Evolutionary conservation across 345 rosid genomes (phyloP).

Genomic region (Raphanus raphanistrum): DNA sequence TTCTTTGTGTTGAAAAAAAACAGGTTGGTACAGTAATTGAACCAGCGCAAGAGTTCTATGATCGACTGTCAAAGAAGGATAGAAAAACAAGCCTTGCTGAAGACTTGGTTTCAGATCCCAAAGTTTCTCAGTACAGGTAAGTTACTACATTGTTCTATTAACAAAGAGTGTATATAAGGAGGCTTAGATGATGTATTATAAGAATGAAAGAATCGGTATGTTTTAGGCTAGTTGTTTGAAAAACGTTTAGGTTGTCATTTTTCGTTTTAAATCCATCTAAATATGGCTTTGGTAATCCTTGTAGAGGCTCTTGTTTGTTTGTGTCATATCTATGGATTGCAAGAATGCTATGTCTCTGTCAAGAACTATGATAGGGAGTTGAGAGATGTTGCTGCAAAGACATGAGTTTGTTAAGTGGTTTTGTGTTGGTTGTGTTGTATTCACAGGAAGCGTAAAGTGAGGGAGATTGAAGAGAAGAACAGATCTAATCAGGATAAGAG

Average conservation of each 20-base stretch:
- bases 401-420: background rate
- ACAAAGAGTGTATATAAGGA: background rate
- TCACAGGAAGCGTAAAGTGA: constrained; percentile 79
- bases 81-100: constrained; percentile 81
- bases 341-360: background rate
- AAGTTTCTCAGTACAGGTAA: constrained; percentile 63
- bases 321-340: background rate
- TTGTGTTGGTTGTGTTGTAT: constrained; percentile 2
- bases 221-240: background rate
- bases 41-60: constrained; percentile 60
- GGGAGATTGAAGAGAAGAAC: constrained; percentile 72
- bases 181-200: background rate
- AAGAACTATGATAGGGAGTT: no score
- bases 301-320: no score
- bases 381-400: background rate
- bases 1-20: constrained; percentile 5
- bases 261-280: background rate
- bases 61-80: constrained; percentile 78
- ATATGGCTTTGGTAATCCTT: background rate
- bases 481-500: constrained; percentile 63
- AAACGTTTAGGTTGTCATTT: background rate
- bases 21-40: constrained; percentile 88
- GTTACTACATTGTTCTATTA: background rate
- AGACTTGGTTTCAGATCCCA: constrained; percentile 69
- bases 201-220: background rate